A percentile compares a stretch with the other conserved stretches of the same genome.
Evolutionary conservation across 2,329 filamentous ascomycete genomes (phyloP).

Genomic region (Botrytis deweyae): DNA sequence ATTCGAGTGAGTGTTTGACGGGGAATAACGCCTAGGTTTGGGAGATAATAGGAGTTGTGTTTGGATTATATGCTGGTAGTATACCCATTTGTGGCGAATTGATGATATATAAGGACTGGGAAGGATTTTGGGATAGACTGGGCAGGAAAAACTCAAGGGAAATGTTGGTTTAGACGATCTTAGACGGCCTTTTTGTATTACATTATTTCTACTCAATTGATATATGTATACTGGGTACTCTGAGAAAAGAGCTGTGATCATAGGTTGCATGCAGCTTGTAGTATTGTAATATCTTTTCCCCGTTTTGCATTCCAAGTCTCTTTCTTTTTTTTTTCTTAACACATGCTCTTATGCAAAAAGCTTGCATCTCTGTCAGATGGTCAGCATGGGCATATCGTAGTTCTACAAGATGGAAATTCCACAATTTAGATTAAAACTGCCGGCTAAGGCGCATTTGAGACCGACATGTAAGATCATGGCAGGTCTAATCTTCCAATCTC

Average conservation of each 20-base stretch:
- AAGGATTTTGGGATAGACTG: not conserved
- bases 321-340: not conserved
- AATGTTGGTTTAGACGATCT: not conserved
- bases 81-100: constrained; percentile 2
- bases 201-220: not conserved
- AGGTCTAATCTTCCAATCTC: not conserved
- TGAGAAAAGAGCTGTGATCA: not conserved
- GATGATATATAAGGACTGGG: not conserved
- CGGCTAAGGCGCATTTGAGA: not conserved
- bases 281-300: not conserved
- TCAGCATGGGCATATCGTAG: not conserved
- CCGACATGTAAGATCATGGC: not conserved
- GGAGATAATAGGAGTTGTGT: not conserved
- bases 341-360: not conserved
- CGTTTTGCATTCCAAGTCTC: not conserved
- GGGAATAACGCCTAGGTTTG: not conserved
- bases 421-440: too few species aligned
- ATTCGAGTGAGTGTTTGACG: not conserved
- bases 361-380: not conserved
- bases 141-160: not conserved
- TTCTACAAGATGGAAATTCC: not conserved
- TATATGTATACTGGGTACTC: not conserved
- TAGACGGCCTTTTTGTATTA: not conserved
- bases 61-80: not conserved
- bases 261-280: not conserved